A percentile compares a stretch with the other conserved stretches of the same genome.
phyloP scores from a whole-genome alignment of 345 rosid species.

The Adansonia digitata region DNA sequence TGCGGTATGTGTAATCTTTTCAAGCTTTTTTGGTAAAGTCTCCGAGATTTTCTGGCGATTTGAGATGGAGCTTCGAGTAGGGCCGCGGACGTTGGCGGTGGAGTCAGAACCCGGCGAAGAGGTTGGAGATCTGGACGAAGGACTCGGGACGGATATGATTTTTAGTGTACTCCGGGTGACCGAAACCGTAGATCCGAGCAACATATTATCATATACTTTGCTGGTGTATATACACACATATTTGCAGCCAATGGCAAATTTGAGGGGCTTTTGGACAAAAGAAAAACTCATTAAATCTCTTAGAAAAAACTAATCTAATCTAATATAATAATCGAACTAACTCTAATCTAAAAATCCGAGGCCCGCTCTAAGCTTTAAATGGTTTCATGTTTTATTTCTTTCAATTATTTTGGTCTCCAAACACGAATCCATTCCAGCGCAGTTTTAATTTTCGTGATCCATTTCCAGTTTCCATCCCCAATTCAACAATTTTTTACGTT shows the following conservation, averaged over 20 bases:
- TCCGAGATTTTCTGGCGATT: not conserved
- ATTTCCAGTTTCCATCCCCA: not conserved
- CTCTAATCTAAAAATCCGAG: not conserved
- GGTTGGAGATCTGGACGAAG: constrained; percentile 7
- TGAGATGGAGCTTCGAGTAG: not conserved
- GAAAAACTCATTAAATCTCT: not conserved
- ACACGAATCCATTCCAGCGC: not conserved
- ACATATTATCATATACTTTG: not conserved
- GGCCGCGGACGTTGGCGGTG: not conserved
- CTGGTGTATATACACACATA: constrained; percentile 10
- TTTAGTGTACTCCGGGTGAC: constrained; percentile 7
- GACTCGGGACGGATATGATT: constrained; percentile 7
- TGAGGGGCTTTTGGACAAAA: not conserved
- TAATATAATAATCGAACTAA: not conserved
- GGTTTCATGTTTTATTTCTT: not conserved
- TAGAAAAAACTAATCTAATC: not conserved
- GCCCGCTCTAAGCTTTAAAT: not conserved
- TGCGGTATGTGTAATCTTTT: not conserved
- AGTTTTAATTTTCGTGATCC: not conserved
- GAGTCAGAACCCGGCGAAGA: not conserved
- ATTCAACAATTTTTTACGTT: not conserved
- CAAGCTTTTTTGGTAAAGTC: not conserved
- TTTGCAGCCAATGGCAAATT: constrained; percentile 13
- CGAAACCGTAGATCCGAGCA: constrained; percentile 3
- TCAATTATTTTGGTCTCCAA: not conserved